Base-by-base conservation (phyloP, 768 basidiomycete species). In the Xanthoconium purpureum region DNA sequence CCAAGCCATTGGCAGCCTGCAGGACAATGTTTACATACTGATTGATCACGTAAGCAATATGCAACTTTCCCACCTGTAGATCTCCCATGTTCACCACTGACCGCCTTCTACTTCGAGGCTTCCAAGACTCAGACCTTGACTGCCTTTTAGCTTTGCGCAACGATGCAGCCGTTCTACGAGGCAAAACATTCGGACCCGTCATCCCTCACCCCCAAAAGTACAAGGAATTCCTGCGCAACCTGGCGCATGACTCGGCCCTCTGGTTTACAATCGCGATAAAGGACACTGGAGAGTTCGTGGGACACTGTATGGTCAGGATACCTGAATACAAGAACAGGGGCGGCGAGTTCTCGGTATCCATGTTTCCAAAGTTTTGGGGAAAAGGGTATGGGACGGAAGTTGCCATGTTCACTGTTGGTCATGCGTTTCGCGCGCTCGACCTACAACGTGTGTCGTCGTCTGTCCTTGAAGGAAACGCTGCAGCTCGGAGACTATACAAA, bases 381-480 rank as follows among this genome's bases (percentile, higher is more conserved):
- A 69, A 68, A 33, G 75, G 74, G 3, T 75, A 71, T 42, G 74
- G 72, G 15, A 68, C 63, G 45, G 74, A 76, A 49, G 65, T 70
- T 7, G 63, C 67, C 30, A 62, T 52, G 10, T 78, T 74, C 59
- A 64, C 74, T 30, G 64, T 74, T 4, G 71, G 72, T 44, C 59
- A 76, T 55, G 69, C 66, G 3, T 77, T 78, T 45, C 60, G 57
- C 33, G 61, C 66, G 24, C 52, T 78, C 20, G 70, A 65, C n/a
- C 54, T 75, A 46, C 73, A 75, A 44, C 74, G 75, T 2, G 62
- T 77, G 49, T 71, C 73, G 11, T 62, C 77, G 39, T 64, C 57
- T 13, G 69, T 75, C 14, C 59, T 71, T 17, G 70, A 71, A 38
- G 64, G 66, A 11, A 78, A 78, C 48, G 64, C 62, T 32, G 61